These are phyloP conservation scores for Rasamsonia emersonii DNA, from an alignment of 2,329 filamentous ascomycete species.

Conservation along the genomic window DNA sequence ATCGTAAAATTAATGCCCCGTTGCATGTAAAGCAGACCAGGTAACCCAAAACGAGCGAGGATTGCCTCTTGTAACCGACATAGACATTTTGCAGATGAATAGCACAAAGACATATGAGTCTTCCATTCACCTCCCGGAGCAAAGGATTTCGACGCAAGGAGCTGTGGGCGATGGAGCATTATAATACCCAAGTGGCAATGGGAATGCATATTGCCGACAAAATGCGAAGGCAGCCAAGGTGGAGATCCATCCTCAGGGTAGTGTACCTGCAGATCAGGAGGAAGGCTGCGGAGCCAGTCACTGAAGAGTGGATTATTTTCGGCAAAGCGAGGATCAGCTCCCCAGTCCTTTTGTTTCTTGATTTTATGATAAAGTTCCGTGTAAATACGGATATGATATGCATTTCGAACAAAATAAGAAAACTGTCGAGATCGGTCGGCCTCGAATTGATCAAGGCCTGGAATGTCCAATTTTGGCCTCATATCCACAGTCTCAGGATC, in stretches of 20 bases:
- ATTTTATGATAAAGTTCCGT: slow-evolving; percentile 65
- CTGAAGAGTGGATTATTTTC: slow-evolving; percentile 69
- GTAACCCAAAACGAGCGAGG: slow-evolving; percentile 64
- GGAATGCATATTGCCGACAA: slow-evolving; percentile 78
- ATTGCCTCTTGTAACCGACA: slow-evolving; percentile 83
- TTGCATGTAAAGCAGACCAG: slow-evolving; percentile 82
- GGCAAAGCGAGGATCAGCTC: slow-evolving; percentile 72
- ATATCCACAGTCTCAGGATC: slow-evolving; percentile 69
- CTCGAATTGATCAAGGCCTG: slow-evolving; percentile 65
- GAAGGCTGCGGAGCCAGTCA: slow-evolving; percentile 67
- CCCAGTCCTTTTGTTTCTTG: slow-evolving; percentile 75
- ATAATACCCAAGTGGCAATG: slow-evolving; percentile 83
- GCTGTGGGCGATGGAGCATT: slow-evolving; percentile 77
- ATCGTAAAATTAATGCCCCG: slow-evolving; percentile 91
- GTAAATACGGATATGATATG: slow-evolving; percentile 69
- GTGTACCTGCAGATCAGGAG: slow-evolving; percentile 65
- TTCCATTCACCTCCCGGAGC: slow-evolving; percentile 69
- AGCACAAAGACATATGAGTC: slow-evolving; percentile 77
- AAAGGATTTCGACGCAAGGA: slow-evolving; percentile 68
- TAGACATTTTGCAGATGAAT: slow-evolving; percentile 72
- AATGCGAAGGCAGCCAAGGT: slow-evolving; percentile 79
- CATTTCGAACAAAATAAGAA: slow-evolving; percentile 67
- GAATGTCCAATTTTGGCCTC: slow-evolving; percentile 52
- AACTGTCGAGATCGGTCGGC: slow-evolving; percentile 75
- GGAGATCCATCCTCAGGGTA: slow-evolving; percentile 71